Conservation (phyloP, 805 yeast genomes). For the Yarrowia divulgata region DNA sequence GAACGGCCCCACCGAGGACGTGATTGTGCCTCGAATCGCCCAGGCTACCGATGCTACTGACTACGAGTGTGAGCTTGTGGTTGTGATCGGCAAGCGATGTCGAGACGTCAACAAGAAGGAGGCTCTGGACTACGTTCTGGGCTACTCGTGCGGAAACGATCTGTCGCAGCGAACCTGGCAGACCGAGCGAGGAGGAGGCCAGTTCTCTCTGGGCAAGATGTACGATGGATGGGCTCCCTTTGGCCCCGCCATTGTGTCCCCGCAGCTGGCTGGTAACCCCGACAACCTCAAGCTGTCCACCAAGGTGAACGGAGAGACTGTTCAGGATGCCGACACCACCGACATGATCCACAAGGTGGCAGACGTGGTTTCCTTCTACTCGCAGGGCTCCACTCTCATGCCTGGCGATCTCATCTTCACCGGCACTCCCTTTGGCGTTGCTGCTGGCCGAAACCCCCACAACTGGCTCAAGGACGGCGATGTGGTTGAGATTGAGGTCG, state of each 20-base stretch:
- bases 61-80: slow-evolving; percentile 63
- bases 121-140: slow-evolving; percentile 58
- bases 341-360: slow-evolving; percentile 60
- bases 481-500: slow-evolving; percentile 54
- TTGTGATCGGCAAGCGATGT: slow-evolving; percentile 61
- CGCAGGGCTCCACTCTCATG: slow-evolving; percentile 59
- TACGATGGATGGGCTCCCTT: slow-evolving; percentile 65
- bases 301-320: slow-evolving; percentile 57
- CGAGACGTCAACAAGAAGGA: slow-evolving; percentile 54
- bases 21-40: slow-evolving; percentile 51
- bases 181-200: slow-evolving; percentile 60
- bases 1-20: slow-evolving; percentile 54
- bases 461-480: slow-evolving; percentile 58
- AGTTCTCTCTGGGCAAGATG: slow-evolving; percentile 61
- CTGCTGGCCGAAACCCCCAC: slow-evolving; percentile 56
- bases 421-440: slow-evolving; percentile 64
- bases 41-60: slow-evolving; percentile 53
- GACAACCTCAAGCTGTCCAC: slow-evolving; percentile 53
- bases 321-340: slow-evolving; percentile 56
- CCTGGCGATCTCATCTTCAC: slow-evolving; percentile 65
- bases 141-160: slow-evolving; percentile 64
- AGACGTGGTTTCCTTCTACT: slow-evolving; percentile 56
- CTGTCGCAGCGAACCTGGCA: slow-evolving; percentile 68
- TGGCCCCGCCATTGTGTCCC: slow-evolving; percentile 61
- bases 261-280: slow-evolving; percentile 50